Conservation (phyloP, 345 rosid species). For the Nephelium lappaceum region DNA sequence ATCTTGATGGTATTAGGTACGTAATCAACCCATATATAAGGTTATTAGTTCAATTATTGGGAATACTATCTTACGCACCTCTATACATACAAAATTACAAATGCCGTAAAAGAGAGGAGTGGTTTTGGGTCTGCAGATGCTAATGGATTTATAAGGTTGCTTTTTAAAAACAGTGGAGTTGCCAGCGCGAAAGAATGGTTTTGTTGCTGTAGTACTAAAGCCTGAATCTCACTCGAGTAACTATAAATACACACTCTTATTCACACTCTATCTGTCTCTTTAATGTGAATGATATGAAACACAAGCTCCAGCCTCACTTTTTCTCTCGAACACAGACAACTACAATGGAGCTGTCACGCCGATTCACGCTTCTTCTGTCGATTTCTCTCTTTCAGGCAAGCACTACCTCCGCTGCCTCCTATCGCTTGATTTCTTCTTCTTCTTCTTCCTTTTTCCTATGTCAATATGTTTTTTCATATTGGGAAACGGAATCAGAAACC, state of each 20-base stretch:
- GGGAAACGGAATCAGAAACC: neutral
- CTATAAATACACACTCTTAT: slow-evolving; percentile 41
- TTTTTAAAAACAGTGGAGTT: slow-evolving; percentile 5
- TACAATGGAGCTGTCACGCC: slow-evolving; percentile 27
- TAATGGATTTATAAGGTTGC: neutral
- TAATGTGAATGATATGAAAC: no score
- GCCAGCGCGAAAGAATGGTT: slow-evolving; percentile 5
- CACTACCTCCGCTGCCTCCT: neutral
- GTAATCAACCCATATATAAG: no score
- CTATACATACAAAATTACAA: no score
- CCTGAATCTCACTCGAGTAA: neutral
- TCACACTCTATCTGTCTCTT: slow-evolving; percentile 6
- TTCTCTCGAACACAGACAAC: neutral
- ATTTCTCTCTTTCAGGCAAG: slow-evolving; percentile 49
- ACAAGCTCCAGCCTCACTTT: neutral
- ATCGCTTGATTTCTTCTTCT: neutral
- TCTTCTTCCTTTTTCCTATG: no score
- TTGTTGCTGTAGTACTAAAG: no score
- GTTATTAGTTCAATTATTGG: no score
- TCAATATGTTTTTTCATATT: neutral
- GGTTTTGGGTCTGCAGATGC: no score
- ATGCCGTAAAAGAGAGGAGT: slow-evolving; percentile 24
- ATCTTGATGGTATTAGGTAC: no score
- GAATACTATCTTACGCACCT: no score
- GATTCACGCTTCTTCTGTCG: slow-evolving; percentile 26